Conservation (phyloP, 106 monocot genomes). For the Dioscorea zingiberensis region DNA sequence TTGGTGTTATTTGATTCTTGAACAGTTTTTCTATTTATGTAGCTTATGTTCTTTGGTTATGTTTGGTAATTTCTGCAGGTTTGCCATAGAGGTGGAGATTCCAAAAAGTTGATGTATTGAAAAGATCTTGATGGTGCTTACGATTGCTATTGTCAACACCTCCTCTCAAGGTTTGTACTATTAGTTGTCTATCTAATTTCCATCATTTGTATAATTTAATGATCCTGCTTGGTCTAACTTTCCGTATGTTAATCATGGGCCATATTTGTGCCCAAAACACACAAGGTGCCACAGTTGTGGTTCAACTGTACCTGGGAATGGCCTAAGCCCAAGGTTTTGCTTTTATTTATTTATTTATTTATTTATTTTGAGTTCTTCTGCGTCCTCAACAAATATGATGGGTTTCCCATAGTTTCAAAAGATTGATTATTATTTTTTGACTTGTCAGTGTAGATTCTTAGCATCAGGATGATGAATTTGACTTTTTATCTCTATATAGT, state of each 20-base stretch:
- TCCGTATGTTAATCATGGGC: conserved; percentile 89
- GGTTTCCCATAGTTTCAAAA: too few species aligned
- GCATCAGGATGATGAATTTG: too few species aligned
- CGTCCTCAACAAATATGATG: too few species aligned
- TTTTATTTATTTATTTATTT: too few species aligned
- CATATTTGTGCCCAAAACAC: conserved; percentile 88
- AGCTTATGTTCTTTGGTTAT: too few species aligned
- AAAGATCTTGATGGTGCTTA: conserved; percentile 93
- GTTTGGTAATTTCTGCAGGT: conserved; percentile 29
- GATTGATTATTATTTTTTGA: too few species aligned
- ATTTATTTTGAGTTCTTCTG: too few species aligned
- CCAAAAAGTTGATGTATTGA: conserved; percentile 94
- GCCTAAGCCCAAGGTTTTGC: conserved; percentile 88
- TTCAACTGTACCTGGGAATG: conserved; percentile 93
- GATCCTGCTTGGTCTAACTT: not conserved
- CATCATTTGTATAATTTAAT: too few species aligned
- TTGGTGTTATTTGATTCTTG: too few species aligned
- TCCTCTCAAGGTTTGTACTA: conserved; percentile 67
- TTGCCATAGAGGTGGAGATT: conserved; percentile 80
- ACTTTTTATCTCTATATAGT: too few species aligned
- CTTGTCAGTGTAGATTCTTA: too few species aligned
- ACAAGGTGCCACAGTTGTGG: conserved; percentile 96
- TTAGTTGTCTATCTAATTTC: conserved; percentile 2
- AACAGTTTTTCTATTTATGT: too few species aligned
- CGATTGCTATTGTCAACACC: conserved; percentile 98